A percentile compares a stretch with the other conserved stretches of the same genome.
phyloP scores from a whole-genome alignment of 139 green algal species.

The Micromonas pusilla region DNA sequence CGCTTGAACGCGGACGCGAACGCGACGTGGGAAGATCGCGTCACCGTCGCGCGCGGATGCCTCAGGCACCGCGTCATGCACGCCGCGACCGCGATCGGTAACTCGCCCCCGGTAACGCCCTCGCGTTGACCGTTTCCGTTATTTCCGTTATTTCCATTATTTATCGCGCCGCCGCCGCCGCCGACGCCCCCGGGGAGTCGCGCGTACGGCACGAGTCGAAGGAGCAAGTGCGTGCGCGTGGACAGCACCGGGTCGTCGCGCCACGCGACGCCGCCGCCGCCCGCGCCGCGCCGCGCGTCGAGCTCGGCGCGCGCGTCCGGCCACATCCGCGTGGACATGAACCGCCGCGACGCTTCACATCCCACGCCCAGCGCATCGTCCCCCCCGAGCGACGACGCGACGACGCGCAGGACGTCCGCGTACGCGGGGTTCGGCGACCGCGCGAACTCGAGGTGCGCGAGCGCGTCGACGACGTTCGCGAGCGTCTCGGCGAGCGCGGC shows the following conservation, averaged over 20 bases:
- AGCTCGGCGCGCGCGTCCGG: neutral
- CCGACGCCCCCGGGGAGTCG: too few relatives aligned
- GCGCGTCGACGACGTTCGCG: neutral
- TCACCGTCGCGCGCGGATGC: neutral
- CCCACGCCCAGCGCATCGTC: neutral
- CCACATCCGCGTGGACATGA: neutral
- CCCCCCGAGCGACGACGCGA: neutral
- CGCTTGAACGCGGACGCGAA: neutral
- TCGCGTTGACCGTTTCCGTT: too few relatives aligned
- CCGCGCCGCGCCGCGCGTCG: neutral
- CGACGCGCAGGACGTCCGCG: neutral
- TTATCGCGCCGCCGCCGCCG: too few relatives aligned
- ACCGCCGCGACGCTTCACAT: neutral
- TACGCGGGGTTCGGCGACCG: neutral
- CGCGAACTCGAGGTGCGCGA: neutral
- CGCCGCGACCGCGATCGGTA: too few relatives aligned
- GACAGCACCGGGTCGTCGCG: neutral
- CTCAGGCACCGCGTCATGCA: neutral
- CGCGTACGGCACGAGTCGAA: conserved; percentile 1
- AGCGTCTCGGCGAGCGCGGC: neutral
- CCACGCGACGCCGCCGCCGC: neutral
- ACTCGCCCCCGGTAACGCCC: too few relatives aligned
- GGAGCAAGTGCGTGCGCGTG: neutral
- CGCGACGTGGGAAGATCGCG: neutral
- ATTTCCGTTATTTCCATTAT: too few relatives aligned